Conservation (phyloP, 805 yeast genomes). For the Suhomyces sp. region DNA sequence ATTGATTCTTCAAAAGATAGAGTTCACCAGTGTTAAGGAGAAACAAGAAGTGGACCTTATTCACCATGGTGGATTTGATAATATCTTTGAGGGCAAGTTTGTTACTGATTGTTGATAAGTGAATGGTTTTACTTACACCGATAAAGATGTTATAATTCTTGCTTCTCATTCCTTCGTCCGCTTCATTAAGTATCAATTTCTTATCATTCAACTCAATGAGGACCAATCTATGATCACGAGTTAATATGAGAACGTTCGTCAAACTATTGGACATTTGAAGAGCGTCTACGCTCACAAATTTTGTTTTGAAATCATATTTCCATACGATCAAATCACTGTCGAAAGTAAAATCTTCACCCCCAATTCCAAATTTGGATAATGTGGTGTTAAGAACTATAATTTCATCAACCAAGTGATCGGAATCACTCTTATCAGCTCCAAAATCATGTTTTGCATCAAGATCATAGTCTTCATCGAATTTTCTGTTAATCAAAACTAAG, state of each 20-base stretch:
- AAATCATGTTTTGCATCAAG: constrained; percentile 11
- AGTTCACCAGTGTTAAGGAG: constrained; percentile 40
- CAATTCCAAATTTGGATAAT: constrained; percentile 31
- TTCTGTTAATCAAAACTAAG: constrained; percentile 34
- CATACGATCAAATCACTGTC: constrained; percentile 41
- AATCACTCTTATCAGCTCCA: background rate
- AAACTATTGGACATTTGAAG: constrained; percentile 4
- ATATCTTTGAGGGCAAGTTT: constrained; percentile 24
- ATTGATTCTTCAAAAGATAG: constrained; percentile 35
- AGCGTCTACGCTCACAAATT: constrained; percentile 20
- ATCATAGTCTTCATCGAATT: constrained; percentile 14
- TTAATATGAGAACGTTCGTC: constrained; percentile 25
- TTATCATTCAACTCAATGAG: constrained; percentile 23
- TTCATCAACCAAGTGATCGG: constrained; percentile 28
- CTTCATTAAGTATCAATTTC: constrained; percentile 8
- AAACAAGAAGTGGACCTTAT: constrained; percentile 34
- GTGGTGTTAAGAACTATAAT: constrained; percentile 34
- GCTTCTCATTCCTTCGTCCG: constrained; percentile 6
- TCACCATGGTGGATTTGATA: constrained; percentile 24
- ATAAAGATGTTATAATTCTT: constrained; percentile 27
- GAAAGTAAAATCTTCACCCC: constrained; percentile 29
- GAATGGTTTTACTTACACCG: constrained; percentile 31
- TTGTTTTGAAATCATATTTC: constrained; percentile 34
- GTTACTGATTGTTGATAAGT: constrained; percentile 31
- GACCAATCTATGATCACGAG: constrained; percentile 28